Evolutionary conservation across 1,284 basidiomycete species (phyloP).

Genomic region (Trametes versicolor): DNA sequence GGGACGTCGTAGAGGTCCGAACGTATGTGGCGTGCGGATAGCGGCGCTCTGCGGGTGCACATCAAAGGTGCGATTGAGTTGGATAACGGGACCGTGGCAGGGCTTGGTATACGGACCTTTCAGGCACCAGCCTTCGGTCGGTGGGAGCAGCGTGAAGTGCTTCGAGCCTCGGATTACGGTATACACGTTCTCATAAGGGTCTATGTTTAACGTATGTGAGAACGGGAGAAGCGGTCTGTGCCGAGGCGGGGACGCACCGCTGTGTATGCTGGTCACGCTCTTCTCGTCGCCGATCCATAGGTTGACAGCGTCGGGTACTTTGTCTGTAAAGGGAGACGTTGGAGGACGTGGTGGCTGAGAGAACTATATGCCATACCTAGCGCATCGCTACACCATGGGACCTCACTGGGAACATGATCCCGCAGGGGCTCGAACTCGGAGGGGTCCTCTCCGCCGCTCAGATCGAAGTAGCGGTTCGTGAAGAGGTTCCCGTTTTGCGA

Average conservation of each 20-base stretch:
- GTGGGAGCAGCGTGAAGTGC: constrained; percentile 86
- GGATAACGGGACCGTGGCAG: not conserved
- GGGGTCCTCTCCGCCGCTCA: constrained; percentile 39
- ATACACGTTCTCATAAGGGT: constrained; percentile 95
- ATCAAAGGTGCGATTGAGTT: constrained; percentile 13
- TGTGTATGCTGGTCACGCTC: constrained; percentile 88
- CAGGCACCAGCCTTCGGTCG: constrained; percentile 86
- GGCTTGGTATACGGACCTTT: constrained; percentile 60
- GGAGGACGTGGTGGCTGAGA: not conserved
- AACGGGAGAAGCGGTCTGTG: not conserved
- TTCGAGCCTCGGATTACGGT: constrained; percentile 86
- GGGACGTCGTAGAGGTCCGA: constrained; percentile 48
- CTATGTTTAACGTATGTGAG: constrained; percentile 48
- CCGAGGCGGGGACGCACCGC: constrained; percentile 57
- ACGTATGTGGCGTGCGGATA: constrained; percentile 78
- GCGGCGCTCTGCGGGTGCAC: constrained; percentile 57
- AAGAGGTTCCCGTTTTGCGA: constrained; percentile 93
- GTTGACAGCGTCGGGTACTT: constrained; percentile 87
- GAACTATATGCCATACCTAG: constrained; percentile 59
- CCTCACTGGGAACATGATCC: constrained; percentile 69
- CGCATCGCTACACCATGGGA: constrained; percentile 81
- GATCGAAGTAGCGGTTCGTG: constrained; percentile 54
- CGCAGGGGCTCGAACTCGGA: constrained; percentile 75
- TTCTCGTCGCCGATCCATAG: constrained; percentile 86
- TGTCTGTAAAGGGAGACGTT: constrained; percentile 50